Conservation (phyloP, 2,329 filamentous ascomycete species). For the Aureobasidium zeae region DNA sequence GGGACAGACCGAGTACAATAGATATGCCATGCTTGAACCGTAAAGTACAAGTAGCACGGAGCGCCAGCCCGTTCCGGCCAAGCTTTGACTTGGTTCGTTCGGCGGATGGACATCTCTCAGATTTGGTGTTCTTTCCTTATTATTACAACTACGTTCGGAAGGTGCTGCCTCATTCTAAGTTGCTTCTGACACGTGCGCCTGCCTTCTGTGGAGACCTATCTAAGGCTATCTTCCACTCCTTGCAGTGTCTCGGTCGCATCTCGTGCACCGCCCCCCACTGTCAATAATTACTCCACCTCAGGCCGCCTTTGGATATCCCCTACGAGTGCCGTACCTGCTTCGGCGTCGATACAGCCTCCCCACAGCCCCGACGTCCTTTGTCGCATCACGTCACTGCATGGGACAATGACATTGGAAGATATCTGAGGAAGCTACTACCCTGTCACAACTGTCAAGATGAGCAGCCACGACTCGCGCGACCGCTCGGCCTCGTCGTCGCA, state of each 20-base stretch:
- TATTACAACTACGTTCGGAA: conserved; percentile 6
- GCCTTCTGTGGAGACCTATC: too few relatives aligned
- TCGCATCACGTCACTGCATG: conserved; percentile 9
- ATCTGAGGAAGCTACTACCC: neutral
- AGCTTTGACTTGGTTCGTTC: conserved; percentile 11
- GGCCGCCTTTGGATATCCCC: neutral
- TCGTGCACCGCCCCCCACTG: conserved; percentile 2
- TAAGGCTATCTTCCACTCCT: too few relatives aligned
- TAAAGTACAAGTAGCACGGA: neutral
- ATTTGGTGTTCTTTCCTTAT: conserved; percentile 3
- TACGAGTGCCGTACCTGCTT: neutral
- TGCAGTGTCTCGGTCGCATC: neutral
- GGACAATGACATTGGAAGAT: conserved; percentile 13
- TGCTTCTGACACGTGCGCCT: conserved; percentile 10
- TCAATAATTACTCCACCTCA: conserved; percentile 8
- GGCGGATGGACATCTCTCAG: conserved; percentile 4
- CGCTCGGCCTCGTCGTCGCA: conserved; percentile 13
- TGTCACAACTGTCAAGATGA: conserved; percentile 2
- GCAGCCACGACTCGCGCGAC: conserved; percentile 9
- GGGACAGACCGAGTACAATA: too few relatives aligned
- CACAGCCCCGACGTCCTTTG: conserved; percentile 13
- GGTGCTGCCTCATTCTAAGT: conserved; percentile 10
- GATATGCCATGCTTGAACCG: too few relatives aligned
- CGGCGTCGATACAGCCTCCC: conserved; percentile 11
- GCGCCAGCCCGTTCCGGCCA: neutral